phyloP scores from a whole-genome alignment of 1,284 basidiomycete genomes.

The Puccinia polysora region DNA sequence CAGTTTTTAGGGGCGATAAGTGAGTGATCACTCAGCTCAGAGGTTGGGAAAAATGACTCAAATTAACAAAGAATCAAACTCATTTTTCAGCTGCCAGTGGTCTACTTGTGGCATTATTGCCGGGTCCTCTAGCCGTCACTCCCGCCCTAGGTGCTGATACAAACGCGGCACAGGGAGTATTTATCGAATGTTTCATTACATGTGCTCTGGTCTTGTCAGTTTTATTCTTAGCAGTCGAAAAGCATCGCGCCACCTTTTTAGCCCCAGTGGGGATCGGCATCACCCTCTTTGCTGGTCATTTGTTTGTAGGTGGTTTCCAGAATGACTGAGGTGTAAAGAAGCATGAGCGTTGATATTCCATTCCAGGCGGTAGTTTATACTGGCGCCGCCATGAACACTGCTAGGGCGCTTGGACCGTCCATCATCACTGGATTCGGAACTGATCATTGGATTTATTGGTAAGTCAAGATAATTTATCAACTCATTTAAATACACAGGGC shows the following conservation, averaged over 20 bases:
- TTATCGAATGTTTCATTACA: constrained; percentile 29
- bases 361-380: constrained; percentile 36
- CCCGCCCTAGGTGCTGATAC: constrained; percentile 31
- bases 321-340: neutral
- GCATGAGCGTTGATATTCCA: neutral
- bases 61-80: neutral
- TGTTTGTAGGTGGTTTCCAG: constrained; percentile 42
- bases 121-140: constrained; percentile 29
- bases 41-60: neutral
- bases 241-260: constrained; percentile 56
- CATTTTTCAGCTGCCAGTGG: constrained; percentile 14
- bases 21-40: neutral
- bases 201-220: constrained; percentile 31
- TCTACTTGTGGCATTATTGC: constrained; percentile 18
- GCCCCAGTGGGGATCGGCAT: constrained; percentile 35
- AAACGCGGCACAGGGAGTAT: constrained; percentile 18
- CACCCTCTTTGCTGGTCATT: constrained; percentile 29
- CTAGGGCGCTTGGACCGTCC: constrained; percentile 31
- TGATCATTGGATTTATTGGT: constrained; percentile 35
- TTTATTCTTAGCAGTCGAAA: constrained; percentile 34
- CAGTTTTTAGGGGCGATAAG: constrained; percentile 53
- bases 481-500: too few species aligned
- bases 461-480: too few species aligned
- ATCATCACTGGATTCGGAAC: constrained; percentile 25
- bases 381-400: constrained; percentile 35